A percentile compares a stretch with the other conserved stretches of the same genome.
Evolutionary conservation across 2,329 filamentous ascomycete genomes (phyloP).

Genomic region (Exophiala viscosa): DNA sequence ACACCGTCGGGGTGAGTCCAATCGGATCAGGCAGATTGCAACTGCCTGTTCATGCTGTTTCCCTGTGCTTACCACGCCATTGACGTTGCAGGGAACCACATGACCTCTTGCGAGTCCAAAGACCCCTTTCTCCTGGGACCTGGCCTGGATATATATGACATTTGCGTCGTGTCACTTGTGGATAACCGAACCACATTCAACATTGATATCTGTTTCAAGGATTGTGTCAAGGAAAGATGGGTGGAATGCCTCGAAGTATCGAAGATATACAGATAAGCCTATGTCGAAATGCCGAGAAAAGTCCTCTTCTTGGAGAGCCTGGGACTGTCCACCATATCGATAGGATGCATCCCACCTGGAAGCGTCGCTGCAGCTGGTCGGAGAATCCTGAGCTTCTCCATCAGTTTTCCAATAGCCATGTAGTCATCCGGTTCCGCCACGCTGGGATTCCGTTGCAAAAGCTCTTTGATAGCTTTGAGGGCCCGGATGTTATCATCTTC

Average conservation of each 20-base stretch:
- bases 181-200: neutral
- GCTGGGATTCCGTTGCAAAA: constrained; percentile 70
- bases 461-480: constrained; percentile 74
- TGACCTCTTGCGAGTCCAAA: too few relatives aligned
- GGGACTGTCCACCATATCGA: constrained; percentile 41
- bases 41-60: constrained; percentile 20
- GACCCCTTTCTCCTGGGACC: too few relatives aligned
- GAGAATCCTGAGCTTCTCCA: constrained; percentile 76
- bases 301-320: constrained; percentile 45
- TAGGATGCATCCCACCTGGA: constrained; percentile 43
- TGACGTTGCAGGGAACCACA: too few relatives aligned
- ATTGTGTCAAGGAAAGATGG: constrained; percentile 6
- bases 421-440: constrained; percentile 76
- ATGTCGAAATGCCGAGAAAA: constrained; percentile 38
- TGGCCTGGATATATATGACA: too few relatives aligned
- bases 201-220: constrained; percentile 5
- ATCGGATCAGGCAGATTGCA: constrained; percentile 5
- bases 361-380: constrained; percentile 40
- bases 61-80: neutral
- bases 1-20: constrained; percentile 12
- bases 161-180: too few relatives aligned
- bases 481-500: constrained; percentile 82
- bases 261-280: constrained; percentile 17
- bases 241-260: neutral
- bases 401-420: constrained; percentile 71